phyloP scores from a whole-genome alignment of 176 grass and related monocot genomes.

The Themeda triandra region DNA sequence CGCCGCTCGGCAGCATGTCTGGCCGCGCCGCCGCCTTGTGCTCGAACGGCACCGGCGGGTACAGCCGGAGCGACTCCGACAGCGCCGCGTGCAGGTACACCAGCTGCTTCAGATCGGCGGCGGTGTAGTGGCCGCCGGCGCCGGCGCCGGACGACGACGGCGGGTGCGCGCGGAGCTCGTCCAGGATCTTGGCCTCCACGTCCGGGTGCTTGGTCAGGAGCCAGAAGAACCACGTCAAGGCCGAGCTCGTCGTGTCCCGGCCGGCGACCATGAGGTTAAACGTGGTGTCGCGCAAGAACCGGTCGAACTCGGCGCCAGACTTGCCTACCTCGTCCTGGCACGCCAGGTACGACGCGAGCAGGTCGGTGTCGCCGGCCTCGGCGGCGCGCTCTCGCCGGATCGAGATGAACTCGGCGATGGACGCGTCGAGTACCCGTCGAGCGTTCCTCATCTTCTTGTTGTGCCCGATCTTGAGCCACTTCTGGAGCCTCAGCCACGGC shows the following conservation, averaged over 20 bases:
- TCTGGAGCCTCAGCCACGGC: constrained; percentile 38
- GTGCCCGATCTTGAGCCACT: constrained; percentile 30
- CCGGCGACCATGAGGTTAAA: constrained; percentile 79
- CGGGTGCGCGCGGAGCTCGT: constrained; percentile 42
- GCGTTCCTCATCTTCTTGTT: constrained; percentile 45
- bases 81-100: constrained; percentile 78
- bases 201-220: constrained; percentile 57
- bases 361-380: background rate
- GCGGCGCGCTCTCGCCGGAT: constrained; percentile 25
- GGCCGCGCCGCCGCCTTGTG: constrained; percentile 43
- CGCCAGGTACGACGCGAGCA: constrained; percentile 55
- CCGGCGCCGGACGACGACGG: background rate
- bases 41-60: constrained; percentile 73
- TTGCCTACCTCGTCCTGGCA: constrained; percentile 49
- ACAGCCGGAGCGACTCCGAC: constrained; percentile 72
- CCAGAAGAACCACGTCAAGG: constrained; percentile 83
- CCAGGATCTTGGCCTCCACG: constrained; percentile 54
- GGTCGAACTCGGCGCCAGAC: constrained; percentile 37
- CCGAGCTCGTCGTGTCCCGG: constrained; percentile 60
- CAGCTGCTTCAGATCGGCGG: constrained; percentile 41
- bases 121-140: background rate
- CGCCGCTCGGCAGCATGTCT: constrained; percentile 68
- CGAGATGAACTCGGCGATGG: constrained; percentile 47
- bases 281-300: constrained; percentile 73
- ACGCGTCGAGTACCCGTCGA: constrained; percentile 40